A percentile compares a stretch with the other conserved stretches of the same genome.
These are phyloP conservation scores for Rhinocladiella similis DNA, from an alignment of 2,329 filamentous ascomycete genomes.

Conservation along the genomic window DNA sequence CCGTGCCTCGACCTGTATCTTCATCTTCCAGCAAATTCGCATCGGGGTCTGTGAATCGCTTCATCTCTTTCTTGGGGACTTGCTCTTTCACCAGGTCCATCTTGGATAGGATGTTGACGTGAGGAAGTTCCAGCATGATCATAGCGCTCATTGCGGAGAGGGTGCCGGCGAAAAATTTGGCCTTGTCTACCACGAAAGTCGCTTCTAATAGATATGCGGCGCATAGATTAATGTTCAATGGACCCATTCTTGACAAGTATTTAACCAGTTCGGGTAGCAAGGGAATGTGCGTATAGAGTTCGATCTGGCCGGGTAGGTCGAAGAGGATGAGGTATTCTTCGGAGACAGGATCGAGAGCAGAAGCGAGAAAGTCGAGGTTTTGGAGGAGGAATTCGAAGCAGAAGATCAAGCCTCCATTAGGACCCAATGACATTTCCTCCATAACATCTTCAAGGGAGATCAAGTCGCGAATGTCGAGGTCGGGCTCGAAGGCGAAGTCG, in stretches of 20 bases:
- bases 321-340: slow-evolving; percentile 98
- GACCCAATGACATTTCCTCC: slow-evolving; percentile 88
- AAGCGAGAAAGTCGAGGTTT: slow-evolving; percentile 88
- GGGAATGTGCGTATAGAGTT: slow-evolving; percentile 95
- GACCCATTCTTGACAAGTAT: slow-evolving; percentile 74
- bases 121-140: slow-evolving; percentile 96
- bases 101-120: slow-evolving; percentile 94
- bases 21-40: slow-evolving; percentile 79
- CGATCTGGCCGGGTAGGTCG: slow-evolving; percentile 98
- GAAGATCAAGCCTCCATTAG: slow-evolving; percentile 91
- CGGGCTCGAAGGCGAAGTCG: slow-evolving; percentile 84
- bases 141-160: slow-evolving; percentile 97
- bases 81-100: slow-evolving; percentile 96
- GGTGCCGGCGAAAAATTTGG: slow-evolving; percentile 96
- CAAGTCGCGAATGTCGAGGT: slow-evolving; percentile 92
- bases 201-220: slow-evolving; percentile 93
- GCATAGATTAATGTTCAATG: slow-evolving; percentile 86
- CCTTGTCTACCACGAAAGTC: slow-evolving; percentile 90
- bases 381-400: slow-evolving; percentile 95
- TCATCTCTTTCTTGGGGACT: slow-evolving; percentile 81
- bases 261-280: slow-evolving; percentile 82
- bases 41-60: slow-evolving; percentile 87
- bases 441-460: slow-evolving; percentile 94
- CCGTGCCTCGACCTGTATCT: slow-evolving; percentile 55
- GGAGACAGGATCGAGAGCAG: slow-evolving; percentile 78